phyloP scores from a whole-genome alignment of 768 basidiomycete species.

The Podaxis pistillaris region DNA sequence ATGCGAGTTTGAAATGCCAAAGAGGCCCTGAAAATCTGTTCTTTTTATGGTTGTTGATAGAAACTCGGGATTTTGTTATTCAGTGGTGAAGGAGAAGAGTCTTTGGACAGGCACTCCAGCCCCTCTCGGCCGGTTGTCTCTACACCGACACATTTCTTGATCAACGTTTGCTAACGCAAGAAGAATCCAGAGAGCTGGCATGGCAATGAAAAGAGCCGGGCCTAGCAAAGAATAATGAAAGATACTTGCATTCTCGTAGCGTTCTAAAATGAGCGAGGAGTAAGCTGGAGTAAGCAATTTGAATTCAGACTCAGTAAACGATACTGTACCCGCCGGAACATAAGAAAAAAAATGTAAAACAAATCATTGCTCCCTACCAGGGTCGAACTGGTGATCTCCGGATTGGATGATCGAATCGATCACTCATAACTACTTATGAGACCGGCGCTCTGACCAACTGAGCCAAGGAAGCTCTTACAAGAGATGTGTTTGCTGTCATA shows the following conservation, averaged over 20 bases:
- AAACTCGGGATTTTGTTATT: neutral
- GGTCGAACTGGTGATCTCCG: conserved; percentile 17
- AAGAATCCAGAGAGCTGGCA: no score
- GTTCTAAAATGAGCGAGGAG: no score
- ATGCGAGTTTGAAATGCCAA: neutral
- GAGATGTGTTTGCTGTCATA: neutral
- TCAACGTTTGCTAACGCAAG: no score
- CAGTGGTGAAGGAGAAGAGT: neutral
- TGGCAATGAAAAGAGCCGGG: no score
- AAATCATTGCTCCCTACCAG: conserved; percentile 14
- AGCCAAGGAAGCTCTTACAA: conserved; percentile 11
- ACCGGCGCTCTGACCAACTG: conserved; percentile 16
- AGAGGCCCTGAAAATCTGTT: neutral
- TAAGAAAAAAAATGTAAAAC: neutral
- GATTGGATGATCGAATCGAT: conserved; percentile 4
- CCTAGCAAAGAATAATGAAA: no score
- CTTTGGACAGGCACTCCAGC: neutral
- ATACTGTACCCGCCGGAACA: neutral
- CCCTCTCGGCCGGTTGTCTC: neutral
- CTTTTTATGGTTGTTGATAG: neutral
- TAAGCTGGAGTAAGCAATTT: no score
- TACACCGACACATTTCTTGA: no score
- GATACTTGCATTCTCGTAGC: no score
- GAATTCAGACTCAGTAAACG: no score
- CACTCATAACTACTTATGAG: conserved; percentile 11